Conservation (phyloP, 2,329 filamentous ascomycete species). For the Gnomoniopsis sp. region DNA sequence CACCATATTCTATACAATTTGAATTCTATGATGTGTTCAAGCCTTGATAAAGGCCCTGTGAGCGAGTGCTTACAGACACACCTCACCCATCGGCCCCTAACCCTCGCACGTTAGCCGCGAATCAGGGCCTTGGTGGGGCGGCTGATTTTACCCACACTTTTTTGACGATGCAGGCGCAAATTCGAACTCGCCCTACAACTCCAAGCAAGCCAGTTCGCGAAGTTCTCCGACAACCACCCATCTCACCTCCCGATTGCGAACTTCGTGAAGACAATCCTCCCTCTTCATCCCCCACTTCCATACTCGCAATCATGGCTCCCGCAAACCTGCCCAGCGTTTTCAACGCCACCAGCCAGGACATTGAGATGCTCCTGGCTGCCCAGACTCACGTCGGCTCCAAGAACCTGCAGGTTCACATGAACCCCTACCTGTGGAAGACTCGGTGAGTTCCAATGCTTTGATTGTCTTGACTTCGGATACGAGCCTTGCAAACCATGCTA, state of each 20-base stretch:
- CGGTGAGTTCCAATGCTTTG: slow-evolving; percentile 8
- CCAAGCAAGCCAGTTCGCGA: slow-evolving; percentile 11
- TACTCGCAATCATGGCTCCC: slow-evolving; percentile 68
- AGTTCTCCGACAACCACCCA: slow-evolving; percentile 18
- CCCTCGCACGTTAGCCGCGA: not conserved
- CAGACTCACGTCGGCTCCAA: slow-evolving; percentile 96
- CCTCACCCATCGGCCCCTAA: not conserved
- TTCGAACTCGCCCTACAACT: not conserved
- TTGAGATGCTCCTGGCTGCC: slow-evolving; percentile 98
- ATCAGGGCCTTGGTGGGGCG: not conserved
- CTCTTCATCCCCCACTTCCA: slow-evolving; percentile 20
- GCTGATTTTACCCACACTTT: not conserved
- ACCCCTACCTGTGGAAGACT: slow-evolving; percentile 96
- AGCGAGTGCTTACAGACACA: not conserved
- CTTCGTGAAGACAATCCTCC: slow-evolving; percentile 11
- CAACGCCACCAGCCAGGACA: slow-evolving; percentile 96
- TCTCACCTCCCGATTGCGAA: slow-evolving; percentile 14
- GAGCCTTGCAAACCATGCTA: not conserved
- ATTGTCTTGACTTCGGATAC: too few relatives aligned
- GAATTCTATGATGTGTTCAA: too few relatives aligned
- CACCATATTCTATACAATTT: too few relatives aligned
- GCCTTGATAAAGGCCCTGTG: not conserved
- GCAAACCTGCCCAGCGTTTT: slow-evolving; percentile 90
- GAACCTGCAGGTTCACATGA: slow-evolving; percentile 99
- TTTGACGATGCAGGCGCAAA: not conserved